A percentile compares a stretch with the other conserved stretches of the same genome.
Conservation (phyloP, 2,329 filamentous ascomycete genomes). For the Plectosphaerella plurivora region DNA sequence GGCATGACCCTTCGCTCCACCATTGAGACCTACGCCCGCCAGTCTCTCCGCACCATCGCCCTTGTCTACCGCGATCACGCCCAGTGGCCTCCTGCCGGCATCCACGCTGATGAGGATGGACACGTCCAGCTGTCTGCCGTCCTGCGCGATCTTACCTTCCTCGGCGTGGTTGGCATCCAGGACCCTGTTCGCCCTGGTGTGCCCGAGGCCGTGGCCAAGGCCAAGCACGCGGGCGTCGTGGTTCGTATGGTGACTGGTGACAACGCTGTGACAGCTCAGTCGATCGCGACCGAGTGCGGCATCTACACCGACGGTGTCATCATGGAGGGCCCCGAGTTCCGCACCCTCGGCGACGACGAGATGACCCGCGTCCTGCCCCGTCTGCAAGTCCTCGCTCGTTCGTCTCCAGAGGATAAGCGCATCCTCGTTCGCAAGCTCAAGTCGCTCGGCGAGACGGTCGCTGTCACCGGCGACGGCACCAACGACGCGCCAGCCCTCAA, state of each 20-base stretch:
- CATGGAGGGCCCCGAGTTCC: constrained; percentile 51
- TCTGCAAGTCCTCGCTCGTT: constrained; percentile 64
- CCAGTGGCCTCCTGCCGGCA: constrained; percentile 24
- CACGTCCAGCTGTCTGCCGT: constrained; percentile 29
- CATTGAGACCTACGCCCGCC: constrained; percentile 30
- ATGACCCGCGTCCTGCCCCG: constrained; percentile 51
- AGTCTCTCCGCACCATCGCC: constrained; percentile 35
- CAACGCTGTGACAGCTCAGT: constrained; percentile 38
- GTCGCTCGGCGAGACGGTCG: constrained; percentile 61
- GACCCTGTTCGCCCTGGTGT: constrained; percentile 63
- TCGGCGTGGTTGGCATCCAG: constrained; percentile 57
- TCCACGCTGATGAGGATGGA: constrained; percentile 54
- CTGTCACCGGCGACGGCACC: constrained; percentile 63
- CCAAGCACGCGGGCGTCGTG: constrained; percentile 60
- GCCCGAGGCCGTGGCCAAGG: constrained; percentile 56
- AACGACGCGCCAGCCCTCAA: constrained; percentile 64
- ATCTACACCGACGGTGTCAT: constrained; percentile 46
- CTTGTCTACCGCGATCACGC: constrained; percentile 44
- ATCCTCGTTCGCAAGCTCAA: constrained; percentile 61
- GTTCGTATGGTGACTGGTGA: constrained; percentile 60
- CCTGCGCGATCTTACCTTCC: constrained; percentile 28
- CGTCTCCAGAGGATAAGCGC: constrained; percentile 66
- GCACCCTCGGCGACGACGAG: constrained; percentile 47
- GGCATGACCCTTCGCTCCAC: constrained; percentile 17
- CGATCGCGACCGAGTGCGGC: constrained; percentile 37